Conservation (phyloP, 208 protist genomes). For the Acanthamoeba healyi region DNA sequence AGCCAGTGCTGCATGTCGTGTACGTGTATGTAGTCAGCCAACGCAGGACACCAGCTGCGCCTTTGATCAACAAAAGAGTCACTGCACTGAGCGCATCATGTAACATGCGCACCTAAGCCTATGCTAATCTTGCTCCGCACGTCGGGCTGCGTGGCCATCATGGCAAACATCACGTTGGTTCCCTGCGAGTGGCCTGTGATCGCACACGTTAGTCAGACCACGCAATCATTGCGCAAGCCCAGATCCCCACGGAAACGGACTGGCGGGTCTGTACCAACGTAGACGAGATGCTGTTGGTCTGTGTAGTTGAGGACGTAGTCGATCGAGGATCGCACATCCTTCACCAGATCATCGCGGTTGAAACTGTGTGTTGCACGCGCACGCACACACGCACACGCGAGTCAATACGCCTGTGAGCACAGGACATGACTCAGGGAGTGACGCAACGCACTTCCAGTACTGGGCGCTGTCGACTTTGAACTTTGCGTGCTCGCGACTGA, state of each 20-base stretch:
- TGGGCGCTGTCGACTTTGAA: constrained; percentile 46
- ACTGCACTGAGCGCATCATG: too few species aligned
- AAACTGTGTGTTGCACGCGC: constrained; percentile 32
- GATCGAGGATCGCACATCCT: constrained; percentile 24
- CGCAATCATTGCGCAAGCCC: background rate
- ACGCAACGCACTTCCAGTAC: constrained; percentile 19
- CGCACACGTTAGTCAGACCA: background rate
- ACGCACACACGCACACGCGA: background rate
- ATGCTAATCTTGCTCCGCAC: constrained; percentile 41
- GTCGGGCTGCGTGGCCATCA: constrained; percentile 16
- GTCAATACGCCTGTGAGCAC: background rate
- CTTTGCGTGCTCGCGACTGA: background rate
- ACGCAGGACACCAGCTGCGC: background rate
- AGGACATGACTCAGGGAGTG: background rate
- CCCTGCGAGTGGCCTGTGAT: constrained; percentile 34
- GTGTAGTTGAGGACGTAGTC: background rate
- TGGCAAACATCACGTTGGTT: background rate
- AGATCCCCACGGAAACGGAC: background rate
- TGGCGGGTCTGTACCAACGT: background rate
- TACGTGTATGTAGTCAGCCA: too few species aligned
- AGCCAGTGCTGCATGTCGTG: background rate
- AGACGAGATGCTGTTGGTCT: background rate
- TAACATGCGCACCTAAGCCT: background rate
- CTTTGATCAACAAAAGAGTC: too few species aligned
- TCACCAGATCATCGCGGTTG: constrained; percentile 36